These are phyloP conservation scores for Coffea eugenioides DNA, from an alignment of 257 asterid genomes.

Conservation along the genomic window DNA sequence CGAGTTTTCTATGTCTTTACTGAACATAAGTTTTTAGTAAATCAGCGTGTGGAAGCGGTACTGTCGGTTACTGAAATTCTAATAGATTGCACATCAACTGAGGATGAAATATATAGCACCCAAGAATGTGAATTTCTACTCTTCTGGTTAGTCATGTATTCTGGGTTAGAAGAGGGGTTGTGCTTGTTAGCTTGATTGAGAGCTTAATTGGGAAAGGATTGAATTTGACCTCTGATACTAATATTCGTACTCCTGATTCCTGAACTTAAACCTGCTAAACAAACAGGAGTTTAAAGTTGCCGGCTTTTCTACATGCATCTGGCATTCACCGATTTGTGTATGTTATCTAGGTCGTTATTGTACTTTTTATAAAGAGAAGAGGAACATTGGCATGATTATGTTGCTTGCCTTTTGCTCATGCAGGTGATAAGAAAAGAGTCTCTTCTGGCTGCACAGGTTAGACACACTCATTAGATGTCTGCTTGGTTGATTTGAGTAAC, in stretches of 20 bases:
- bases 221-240: neutral
- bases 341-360: neutral
- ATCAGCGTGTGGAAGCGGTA: neutral
- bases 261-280: neutral
- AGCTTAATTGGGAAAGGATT: neutral
- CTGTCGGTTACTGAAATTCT: neutral
- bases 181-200: neutral
- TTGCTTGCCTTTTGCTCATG: constrained; percentile 15
- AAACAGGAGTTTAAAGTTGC: neutral
- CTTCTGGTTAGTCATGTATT: neutral
- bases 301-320: neutral
- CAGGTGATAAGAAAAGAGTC: constrained; percentile 60
- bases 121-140: neutral
- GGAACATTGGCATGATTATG: neutral
- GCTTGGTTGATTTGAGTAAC: neutral
- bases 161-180: neutral
- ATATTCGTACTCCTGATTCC: neutral
- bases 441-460: constrained; percentile 66
- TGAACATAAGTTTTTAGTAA: neutral
- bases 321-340: neutral
- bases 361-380: constrained; percentile 8
- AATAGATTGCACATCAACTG: neutral
- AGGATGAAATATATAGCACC: neutral
- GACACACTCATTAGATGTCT: neutral
- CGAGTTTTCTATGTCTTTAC: neutral